These are phyloP conservation scores for Triticum dicoccoides DNA, from an alignment of 176 grass and related monocot species.

Conservation along the genomic window DNA sequence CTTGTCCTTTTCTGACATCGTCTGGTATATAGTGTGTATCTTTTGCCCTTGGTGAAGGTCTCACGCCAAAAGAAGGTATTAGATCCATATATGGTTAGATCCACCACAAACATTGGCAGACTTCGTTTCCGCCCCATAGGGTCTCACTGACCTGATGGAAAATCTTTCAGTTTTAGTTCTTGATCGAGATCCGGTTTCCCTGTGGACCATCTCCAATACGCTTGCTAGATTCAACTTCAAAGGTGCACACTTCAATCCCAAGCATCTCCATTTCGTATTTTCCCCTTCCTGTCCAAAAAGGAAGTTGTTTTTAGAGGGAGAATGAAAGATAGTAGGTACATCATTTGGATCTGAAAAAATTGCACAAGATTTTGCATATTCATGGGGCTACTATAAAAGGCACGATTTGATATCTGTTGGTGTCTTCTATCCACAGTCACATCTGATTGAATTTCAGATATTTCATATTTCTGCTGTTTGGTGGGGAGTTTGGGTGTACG, in stretches of 20 bases:
- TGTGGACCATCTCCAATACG: neutral
- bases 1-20: constrained; percentile 27
- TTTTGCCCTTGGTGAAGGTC: neutral
- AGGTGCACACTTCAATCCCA: constrained; percentile 15
- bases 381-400: neutral
- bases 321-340: neutral
- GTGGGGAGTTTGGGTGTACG: too few species aligned
- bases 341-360: too few species aligned
- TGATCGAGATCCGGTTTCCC: neutral
- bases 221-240: constrained; percentile 7
- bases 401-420: neutral
- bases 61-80: neutral
- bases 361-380: neutral
- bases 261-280: constrained; percentile 1
- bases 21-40: constrained; percentile 4
- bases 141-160: neutral
- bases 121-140: neutral
- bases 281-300: neutral
- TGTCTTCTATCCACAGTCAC: neutral
- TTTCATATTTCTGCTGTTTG: neutral
- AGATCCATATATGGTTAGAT: neutral
- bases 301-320: constrained; percentile 4
- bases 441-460: neutral
- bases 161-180: constrained; percentile 28
- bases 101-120: neutral